Conservation (phyloP, 352 stramenopile genomes). For the Thalassiosira livingstoniorum region DNA sequence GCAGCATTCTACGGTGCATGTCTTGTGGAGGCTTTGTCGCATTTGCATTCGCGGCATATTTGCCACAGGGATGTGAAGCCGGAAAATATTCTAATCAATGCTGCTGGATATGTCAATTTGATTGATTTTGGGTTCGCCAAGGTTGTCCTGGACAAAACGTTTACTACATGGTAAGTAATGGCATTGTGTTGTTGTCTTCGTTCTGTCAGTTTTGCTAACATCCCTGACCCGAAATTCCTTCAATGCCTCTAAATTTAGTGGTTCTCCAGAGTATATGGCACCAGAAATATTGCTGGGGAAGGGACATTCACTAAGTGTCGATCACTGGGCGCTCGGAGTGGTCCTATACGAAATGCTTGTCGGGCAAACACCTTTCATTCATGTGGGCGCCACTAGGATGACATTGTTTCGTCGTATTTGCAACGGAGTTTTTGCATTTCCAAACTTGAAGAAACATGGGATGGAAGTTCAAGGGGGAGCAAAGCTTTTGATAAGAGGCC, state of each 20-base stretch:
- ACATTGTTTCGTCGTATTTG: conserved; percentile 86
- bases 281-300: conserved; percentile 91
- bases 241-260: too few relatives aligned
- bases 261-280: conserved; percentile 88
- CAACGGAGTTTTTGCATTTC: conserved; percentile 56
- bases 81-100: conserved; percentile 91
- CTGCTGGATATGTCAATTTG: conserved; percentile 95
- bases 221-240: too few relatives aligned
- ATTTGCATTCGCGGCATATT: conserved; percentile 91
- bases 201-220: too few relatives aligned
- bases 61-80: conserved; percentile 86
- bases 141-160: conserved; percentile 90
- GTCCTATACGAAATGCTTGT: conserved; percentile 85
- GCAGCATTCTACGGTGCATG: conserved; percentile 93
- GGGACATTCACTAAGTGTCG: conserved; percentile 91
- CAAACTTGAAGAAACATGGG: conserved; percentile 54
- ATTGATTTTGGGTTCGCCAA: conserved; percentile 98
- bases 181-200: too few relatives aligned
- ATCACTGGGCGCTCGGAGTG: conserved; percentile 90
- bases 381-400: conserved; percentile 91
- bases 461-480: conserved; percentile 43
- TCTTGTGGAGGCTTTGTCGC: conserved; percentile 87
- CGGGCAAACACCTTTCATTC: conserved; percentile 88
- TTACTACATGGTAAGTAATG: too few relatives aligned
- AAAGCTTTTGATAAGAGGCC: conserved; percentile 45